These are phyloP conservation scores for Candida anglica DNA, from an alignment of 805 yeast species.

Conservation along the genomic window DNA sequence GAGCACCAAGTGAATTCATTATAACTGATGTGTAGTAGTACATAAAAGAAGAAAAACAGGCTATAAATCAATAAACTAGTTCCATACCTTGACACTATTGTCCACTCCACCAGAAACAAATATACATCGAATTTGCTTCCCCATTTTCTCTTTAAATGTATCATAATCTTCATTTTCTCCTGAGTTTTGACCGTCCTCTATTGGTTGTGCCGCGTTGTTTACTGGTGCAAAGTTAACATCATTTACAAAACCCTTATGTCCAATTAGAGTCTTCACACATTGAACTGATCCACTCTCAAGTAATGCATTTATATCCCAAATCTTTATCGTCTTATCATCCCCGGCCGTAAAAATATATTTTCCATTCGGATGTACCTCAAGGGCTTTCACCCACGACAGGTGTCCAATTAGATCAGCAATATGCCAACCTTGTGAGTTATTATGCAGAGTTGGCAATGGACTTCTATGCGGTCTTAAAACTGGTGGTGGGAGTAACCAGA, in stretches of 20 bases:
- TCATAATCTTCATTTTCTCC: slow-evolving; percentile 16
- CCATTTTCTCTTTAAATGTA: slow-evolving; percentile 18
- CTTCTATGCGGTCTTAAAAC: slow-evolving; percentile 48
- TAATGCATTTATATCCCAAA: slow-evolving; percentile 65
- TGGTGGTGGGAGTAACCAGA: slow-evolving; percentile 80
- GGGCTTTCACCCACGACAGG: slow-evolving; percentile 77
- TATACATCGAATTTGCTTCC: slow-evolving; percentile 55
- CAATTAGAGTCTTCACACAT: slow-evolving; percentile 45
- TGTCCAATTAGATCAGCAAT: slow-evolving; percentile 66
- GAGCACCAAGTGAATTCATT: slow-evolving; percentile 57
- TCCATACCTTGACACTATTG: slow-evolving; percentile 53
- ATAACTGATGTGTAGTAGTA: slow-evolving; percentile 26
- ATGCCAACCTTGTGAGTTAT: slow-evolving; percentile 58
- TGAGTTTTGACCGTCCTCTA: no score
- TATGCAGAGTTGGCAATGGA: slow-evolving; percentile 48
- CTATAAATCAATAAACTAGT: slow-evolving; percentile 10
- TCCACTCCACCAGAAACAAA: slow-evolving; percentile 66
- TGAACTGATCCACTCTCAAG: slow-evolving; percentile 39
- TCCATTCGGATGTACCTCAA: slow-evolving; percentile 74
- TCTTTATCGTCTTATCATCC: slow-evolving; percentile 71
- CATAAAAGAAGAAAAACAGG: neutral
- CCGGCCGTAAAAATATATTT: slow-evolving; percentile 64
- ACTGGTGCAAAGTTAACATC: slow-evolving; percentile 54
- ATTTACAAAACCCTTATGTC: slow-evolving; percentile 77
- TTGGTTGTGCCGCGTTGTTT: neutral